Evolutionary conservation across 2,329 filamentous ascomycete species (phyloP).

Genomic region (Cladosporium sp.): DNA sequence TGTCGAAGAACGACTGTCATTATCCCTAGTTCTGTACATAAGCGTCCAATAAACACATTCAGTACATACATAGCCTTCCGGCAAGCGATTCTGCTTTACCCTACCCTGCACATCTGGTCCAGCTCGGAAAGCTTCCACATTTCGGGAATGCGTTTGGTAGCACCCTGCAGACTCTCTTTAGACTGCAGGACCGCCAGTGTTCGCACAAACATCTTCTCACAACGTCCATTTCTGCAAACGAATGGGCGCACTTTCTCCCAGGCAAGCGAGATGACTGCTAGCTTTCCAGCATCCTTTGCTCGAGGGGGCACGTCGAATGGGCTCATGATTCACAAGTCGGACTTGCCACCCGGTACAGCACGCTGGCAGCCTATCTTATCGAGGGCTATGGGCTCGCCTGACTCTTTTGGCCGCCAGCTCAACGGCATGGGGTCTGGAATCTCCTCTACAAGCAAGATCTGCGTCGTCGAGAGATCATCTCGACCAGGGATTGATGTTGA

Average conservation of each 20-base stretch:
- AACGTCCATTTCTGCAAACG: no score
- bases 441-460: conserved; percentile 65
- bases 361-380: conserved; percentile 52
- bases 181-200: no score
- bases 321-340: conserved; percentile 50
- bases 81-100: no score
- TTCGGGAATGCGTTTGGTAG: background rate
- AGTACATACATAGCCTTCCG: no score
- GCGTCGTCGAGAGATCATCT: conserved; percentile 52
- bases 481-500: conserved; percentile 53
- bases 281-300: conserved; percentile 53
- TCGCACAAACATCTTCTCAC: no score
- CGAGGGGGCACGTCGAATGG: conserved; percentile 66
- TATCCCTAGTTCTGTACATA: no score
- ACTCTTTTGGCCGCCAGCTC: conserved; percentile 62
- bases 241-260: background rate
- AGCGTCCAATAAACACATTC: no score
- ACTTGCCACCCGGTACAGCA: conserved; percentile 44
- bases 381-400: conserved; percentile 58
- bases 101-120: background rate
- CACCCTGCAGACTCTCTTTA: background rate
- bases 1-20: no score
- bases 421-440: conserved; percentile 65
- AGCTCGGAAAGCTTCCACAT: background rate
- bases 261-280: conserved; percentile 9